Evolutionary conservation across 768 basidiomycete species (phyloP), one percentile per base, ranked within the genome.

Genomic region (Sarcodon aspratus): DNA sequence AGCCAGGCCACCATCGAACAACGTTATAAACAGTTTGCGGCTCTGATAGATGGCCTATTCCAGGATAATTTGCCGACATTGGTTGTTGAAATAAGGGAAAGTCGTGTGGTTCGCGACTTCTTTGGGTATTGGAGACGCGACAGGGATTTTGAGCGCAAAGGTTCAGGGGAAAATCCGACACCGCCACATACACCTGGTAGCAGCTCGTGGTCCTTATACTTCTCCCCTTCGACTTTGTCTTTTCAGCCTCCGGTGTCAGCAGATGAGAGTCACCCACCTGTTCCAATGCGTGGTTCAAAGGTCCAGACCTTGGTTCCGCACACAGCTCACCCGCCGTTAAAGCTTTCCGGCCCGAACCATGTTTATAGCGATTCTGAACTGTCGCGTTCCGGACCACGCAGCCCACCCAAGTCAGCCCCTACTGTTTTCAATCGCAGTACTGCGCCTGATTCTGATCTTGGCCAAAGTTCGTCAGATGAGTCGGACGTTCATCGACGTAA

Each of bases 41-140:
- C 70, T 9, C 70, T 90, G 55, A 68, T 90, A 31, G 63, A 75
- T 33, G 72, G 73, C 7, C 65, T 89, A 12, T 82, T 81, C 49
- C 61, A 65, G 35, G 73, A 76, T 18, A 73, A 79, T 36, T 71
- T 84, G 44, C 87, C 88, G 12, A 69, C 72, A 0, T 69, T 90
- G 42, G 63, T 90, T 45, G 64, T 70, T 48, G 88, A 89, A 49
- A 70, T 91, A 48, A 71, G 84, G 36, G 66, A 67, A 13, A 74
- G 73, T 27, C 69, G 67, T 33, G 60, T 71, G 31, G 74, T 86
- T 45, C 77, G 77, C 3, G 82, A 89, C 59, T 91, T 90, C 63
- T 91, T 91, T 57, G 82, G 77, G 11, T 73, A 75, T 53, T 90
- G 88, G 88, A 69, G 80, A 52, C 66, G 80, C 36, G 88, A 91